These are phyloP conservation scores for Leonotis leonurus DNA, from an alignment of 257 asterid species.

Conservation along the genomic window DNA sequence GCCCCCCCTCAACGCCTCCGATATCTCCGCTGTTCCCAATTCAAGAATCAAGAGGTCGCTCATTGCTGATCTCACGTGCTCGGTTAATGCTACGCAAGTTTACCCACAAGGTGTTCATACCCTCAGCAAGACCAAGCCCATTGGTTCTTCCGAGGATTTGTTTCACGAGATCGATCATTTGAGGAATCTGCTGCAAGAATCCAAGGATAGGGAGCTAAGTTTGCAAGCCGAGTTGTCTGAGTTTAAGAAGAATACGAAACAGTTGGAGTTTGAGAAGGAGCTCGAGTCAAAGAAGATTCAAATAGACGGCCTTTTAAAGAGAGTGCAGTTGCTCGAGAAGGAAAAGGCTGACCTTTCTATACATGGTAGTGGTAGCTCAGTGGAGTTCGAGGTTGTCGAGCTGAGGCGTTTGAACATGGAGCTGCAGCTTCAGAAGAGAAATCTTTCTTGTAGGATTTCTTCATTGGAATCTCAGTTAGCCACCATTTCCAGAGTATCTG, in stretches of 20 bases:
- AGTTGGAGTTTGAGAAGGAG: constrained; percentile 53
- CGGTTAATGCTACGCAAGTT: constrained; percentile 53
- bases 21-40: constrained; percentile 19
- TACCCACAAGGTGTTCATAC: constrained; percentile 50
- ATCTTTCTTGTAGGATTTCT: constrained; percentile 60
- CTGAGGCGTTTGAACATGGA: constrained; percentile 87
- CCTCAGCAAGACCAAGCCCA: constrained; percentile 34
- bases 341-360: constrained; percentile 47
- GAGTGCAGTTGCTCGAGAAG: constrained; percentile 45
- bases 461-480: constrained; percentile 60
- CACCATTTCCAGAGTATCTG: constrained; percentile 34
- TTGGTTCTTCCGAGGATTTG: constrained; percentile 53
- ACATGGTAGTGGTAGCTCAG: constrained; percentile 29
- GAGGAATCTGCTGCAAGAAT: constrained; percentile 75
- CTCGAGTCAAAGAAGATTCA: constrained; percentile 49
- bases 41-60: constrained; percentile 74
- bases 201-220: constrained; percentile 67
- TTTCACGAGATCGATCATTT: constrained; percentile 77
- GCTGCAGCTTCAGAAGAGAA: constrained; percentile 88
- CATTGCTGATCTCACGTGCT: constrained; percentile 73
- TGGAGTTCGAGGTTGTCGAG: constrained; percentile 82
- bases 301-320: constrained; percentile 42
- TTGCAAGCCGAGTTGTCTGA: constrained; percentile 64
- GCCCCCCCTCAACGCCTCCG: constrained; percentile 31
- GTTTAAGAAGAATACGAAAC: constrained; percentile 34